Evolutionary conservation across 352 stramenopile species (phyloP), one percentile per base, ranked within the genome.

Genomic region (Elongisporangium anandrum): DNA sequence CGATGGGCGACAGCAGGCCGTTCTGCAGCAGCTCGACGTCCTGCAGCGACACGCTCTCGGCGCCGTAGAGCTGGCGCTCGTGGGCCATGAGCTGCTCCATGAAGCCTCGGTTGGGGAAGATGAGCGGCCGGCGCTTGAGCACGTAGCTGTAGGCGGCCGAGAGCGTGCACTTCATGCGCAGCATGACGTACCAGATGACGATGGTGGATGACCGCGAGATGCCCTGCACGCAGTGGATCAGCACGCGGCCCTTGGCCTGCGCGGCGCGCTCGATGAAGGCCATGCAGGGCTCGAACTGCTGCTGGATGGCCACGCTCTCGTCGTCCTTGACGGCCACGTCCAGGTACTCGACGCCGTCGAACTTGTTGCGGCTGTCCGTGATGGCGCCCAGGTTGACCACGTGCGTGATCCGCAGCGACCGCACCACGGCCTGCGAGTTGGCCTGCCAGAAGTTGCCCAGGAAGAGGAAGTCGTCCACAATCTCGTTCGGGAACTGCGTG

Each of bases 381-480:
- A 84, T 79, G 9, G 81, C 80, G 19, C 80, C 81, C 68, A 90
- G 77, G 61, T 92, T 92, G 38, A 90, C 67, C 9, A 92, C 59
- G 63, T 92, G 80, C 2, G 83, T 90, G 64, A 92, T 89, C 45
- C 75, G 52, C 26, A 92, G 65, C 17, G 75, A 69, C 3, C 61
- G 38, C n/a, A 90, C 64, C 21, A 88, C 75, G 10, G 76, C 65
- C 0, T 63, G 24, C n/a, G 80, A 81, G 48, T 85, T 87, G 29
- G 83, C 83, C 68, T 92, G 83, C 83, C 83, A 92, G 58, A 87
- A 90, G 64, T 90, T 92, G 60, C 83, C 83, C 19, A 92, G 61
- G 23, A 72, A 92, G 17, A 92, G 60, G n/a, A 89, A 87, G 2
- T 61, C 70, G 17, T 88, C 73, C 52, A 90, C 57, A 52, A 92